Base-by-base conservation (phyloP, 306 rosid species). In the Cicer chorassanicum region DNA sequence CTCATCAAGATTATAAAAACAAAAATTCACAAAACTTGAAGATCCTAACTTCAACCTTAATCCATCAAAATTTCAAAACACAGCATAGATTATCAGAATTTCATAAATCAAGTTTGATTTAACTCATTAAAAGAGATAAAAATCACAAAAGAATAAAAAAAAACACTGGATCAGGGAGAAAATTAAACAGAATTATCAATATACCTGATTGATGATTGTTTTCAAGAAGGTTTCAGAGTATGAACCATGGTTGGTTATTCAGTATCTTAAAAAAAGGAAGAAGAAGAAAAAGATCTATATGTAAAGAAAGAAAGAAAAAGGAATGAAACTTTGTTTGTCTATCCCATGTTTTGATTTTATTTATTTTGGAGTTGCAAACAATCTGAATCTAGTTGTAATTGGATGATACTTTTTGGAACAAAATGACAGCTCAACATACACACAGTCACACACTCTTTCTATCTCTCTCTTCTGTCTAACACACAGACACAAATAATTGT, bases 321-420 rank as follows among this genome's bases (percentile, higher is more conserved):
- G 78, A 83, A 83, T 70, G 67, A 49, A 79, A 71, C 74, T 69
- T 79, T 76, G 46, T 69, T 79, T 75, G 59, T 70, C 76, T 68
- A 83, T 46, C 70, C 81, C 81, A 78, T 74, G 78, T 57, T 62
- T 13, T 29, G 50, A 6, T 9, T 56, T 5, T 21, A 29, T 68
- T 69, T 60, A 6, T 49, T 72, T 42, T 53, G 14, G 48, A 49
- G 74, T 66, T 55, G 16, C 8, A 56, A 56, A 19, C 36, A 55
- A 67, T 64, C 54, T 66, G 72, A 78, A 74, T 74, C 86, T 62
- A 73, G 40, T 66, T 74, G 66, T 45, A 48, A 68, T 41, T 55
- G 63, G 56, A 53, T 82, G 80, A 68, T 69, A 48, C 83, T 48
- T 18, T 18, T 59, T 54, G 65, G 65, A 55, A 70, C 38, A 80